Base-by-base conservation (phyloP, 1,284 basidiomycete species). In the Schizopora paradoxa region DNA sequence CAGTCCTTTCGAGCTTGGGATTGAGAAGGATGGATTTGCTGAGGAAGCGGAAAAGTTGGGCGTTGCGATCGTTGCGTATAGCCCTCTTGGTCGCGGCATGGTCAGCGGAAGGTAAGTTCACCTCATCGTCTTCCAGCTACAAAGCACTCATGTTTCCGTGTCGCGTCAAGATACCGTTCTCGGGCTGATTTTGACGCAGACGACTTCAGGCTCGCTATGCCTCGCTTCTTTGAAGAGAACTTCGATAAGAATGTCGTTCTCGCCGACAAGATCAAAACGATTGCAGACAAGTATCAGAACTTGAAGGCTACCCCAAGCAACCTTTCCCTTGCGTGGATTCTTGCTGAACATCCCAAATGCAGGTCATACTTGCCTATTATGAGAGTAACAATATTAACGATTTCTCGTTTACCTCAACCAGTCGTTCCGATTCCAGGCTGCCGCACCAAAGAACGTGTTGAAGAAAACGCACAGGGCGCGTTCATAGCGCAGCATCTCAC, bases 321-420 rank as follows among this genome's bases (percentile, higher is more conserved):
- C 54, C 50, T 70, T 13, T 54, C 61, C 2, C 58, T 73, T 4
- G 67, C 70, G 1, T 73, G 70, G 70, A 43, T 67, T 31, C 50
- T 60, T 16, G 54, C 54, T 21, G 61, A 58, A 55, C 56, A 55
- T 41, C 55, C 52, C 29, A 56, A 57, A 45, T 55, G 61, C 42
- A 28, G 10, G 41, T 35, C 11, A 3, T 13, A 14, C 51, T 60
- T 19, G 56, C 62, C 0, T 58, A 16, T 6, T 22, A 29, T 14
- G 6, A 8, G 16, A 28, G 25, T 26, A 8, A 14, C 10, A n/a
- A 16, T n/a, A 21, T 38, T 19, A 23, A 38, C 18, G 7, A 4
- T 4, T n/a, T 8, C 23, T 21, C 22, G 41, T 2, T 48, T 40
- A 49, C 53, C 32, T 49, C n/a, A n/a, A n/a, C n/a, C n/a, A 41